phyloP scores from a whole-genome alignment of 2,329 filamentous ascomycete species.

The Plectosphaerella plurivora region DNA sequence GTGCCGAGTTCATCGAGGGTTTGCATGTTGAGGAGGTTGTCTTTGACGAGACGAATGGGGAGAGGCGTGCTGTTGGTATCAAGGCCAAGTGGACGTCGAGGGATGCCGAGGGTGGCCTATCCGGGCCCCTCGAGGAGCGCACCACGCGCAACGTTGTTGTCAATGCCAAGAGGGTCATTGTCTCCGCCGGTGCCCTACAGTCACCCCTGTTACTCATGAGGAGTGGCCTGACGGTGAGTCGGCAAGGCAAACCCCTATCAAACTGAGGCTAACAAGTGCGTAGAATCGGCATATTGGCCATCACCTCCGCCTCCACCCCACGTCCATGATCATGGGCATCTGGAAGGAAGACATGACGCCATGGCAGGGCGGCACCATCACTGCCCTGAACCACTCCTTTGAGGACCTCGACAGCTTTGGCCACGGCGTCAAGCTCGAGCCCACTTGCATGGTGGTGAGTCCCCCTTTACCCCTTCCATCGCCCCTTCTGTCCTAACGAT shows the following conservation, averaged over 20 bases:
- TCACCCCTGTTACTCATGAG: constrained; percentile 72
- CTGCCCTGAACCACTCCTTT: constrained; percentile 69
- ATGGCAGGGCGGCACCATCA: constrained; percentile 75
- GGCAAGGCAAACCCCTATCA: neutral
- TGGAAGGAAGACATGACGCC: constrained; percentile 67
- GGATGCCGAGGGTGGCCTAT: constrained; percentile 55
- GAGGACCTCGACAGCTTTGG: constrained; percentile 77
- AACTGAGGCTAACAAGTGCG: neutral
- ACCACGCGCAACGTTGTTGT: constrained; percentile 60
- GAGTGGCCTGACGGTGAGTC: constrained; percentile 66
- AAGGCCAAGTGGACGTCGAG: constrained; percentile 71
- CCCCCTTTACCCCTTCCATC: neutral
- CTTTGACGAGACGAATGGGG: constrained; percentile 52
- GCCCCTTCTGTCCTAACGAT: constrained; percentile 5
- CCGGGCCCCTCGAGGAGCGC: constrained; percentile 42
- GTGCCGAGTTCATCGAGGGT: constrained; percentile 80
- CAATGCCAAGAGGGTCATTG: constrained; percentile 73
- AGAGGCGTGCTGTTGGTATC: constrained; percentile 63
- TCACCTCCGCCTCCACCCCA: constrained; percentile 80
- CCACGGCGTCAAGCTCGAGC: constrained; percentile 80
- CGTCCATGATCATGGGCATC: constrained; percentile 52
- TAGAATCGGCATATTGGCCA: constrained; percentile 75
- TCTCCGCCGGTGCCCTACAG: constrained; percentile 73
- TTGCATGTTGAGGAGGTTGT: constrained; percentile 67
- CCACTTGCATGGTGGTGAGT: constrained; percentile 62